Percentiles rank a stretch among this genome's conserved stretches.
These are phyloP conservation scores for Amniculicola lignicola DNA, from an alignment of 495 filamentous ascomycete species.

Conservation along the genomic window DNA sequence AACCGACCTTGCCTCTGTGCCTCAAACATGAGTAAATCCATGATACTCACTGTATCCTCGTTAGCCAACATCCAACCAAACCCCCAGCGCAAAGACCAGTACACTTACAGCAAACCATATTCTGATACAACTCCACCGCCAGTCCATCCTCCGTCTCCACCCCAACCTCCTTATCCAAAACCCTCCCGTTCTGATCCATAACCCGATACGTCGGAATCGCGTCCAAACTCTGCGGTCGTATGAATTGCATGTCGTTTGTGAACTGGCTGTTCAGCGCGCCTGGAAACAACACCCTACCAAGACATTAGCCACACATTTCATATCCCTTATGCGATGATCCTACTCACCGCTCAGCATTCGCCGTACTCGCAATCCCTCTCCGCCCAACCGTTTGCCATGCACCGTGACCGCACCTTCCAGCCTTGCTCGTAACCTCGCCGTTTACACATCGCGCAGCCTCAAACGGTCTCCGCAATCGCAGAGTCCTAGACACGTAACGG, in stretches of 20 bases:
- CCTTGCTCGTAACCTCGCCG: too few species aligned
- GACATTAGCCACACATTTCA: too few species aligned
- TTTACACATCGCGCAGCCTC: too few species aligned
- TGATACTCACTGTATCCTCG: conserved; percentile 63
- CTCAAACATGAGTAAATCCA: conserved; percentile 94
- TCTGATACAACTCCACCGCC: conserved; percentile 61
- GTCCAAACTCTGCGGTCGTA: conserved; percentile 57
- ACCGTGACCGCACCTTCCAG: too few species aligned
- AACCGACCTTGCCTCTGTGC: conserved; percentile 76
- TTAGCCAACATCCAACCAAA: conserved; percentile 2
- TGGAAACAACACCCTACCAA: conserved; percentile 81
- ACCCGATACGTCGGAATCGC: conserved; percentile 84
- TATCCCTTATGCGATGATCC: too few species aligned
- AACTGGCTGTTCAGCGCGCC: conserved; percentile 95
- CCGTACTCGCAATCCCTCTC: too few species aligned
- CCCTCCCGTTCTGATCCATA: conserved; percentile 75
- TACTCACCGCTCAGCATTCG: too few species aligned
- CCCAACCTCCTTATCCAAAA: conserved; percentile 66
- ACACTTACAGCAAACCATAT: conserved; percentile 60
- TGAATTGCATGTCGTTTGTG: conserved; percentile 71
- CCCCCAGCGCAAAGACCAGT: not conserved
- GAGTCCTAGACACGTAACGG: too few species aligned
- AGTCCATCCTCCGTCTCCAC: conserved; percentile 65
- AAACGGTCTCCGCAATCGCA: too few species aligned
- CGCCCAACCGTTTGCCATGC: too few species aligned